Percentiles rank a stretch among this genome's conserved stretches.
Conservation (phyloP, 1,284 basidiomycete species). For the Papiliotrema fonsecae region DNA sequence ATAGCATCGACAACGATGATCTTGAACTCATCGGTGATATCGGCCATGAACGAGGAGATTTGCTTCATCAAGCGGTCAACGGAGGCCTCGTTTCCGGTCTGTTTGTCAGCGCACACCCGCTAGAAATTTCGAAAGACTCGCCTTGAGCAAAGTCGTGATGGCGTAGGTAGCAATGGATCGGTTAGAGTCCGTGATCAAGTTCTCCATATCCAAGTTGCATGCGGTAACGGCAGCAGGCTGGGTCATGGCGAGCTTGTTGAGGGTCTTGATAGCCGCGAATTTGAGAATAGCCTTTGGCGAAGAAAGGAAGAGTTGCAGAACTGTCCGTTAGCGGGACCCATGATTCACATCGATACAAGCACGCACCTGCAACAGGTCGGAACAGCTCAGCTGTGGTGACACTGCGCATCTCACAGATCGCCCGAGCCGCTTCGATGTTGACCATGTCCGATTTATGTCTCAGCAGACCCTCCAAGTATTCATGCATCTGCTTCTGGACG, state of each 20-base stretch:
- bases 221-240: constrained; percentile 81
- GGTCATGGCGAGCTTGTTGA: constrained; percentile 77
- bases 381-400: constrained; percentile 72
- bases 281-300: constrained; percentile 91
- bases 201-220: constrained; percentile 97
- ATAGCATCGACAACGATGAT: constrained; percentile 99
- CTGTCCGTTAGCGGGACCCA: constrained; percentile 48
- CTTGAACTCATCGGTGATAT: constrained; percentile 99
- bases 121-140: constrained; percentile 33
- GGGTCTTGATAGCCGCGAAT: constrained; percentile 94
- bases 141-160: constrained; percentile 96
- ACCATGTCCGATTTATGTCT: constrained; percentile 99
- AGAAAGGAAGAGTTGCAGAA: constrained; percentile 86
- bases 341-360: neutral
- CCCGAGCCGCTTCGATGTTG: constrained; percentile 96
- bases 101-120: constrained; percentile 47
- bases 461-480: constrained; percentile 90
- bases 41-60: constrained; percentile 97
- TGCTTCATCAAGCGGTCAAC: constrained; percentile 99
- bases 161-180: constrained; percentile 97
- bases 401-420: constrained; percentile 91
- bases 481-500: constrained; percentile 85
- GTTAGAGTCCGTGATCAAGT: constrained; percentile 93
- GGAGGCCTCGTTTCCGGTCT: constrained; percentile 97
- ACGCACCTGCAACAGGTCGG: constrained; percentile 76